These are phyloP conservation scores for Acacia confusa DNA, from an alignment of 306 rosid genomes.

Conservation along the genomic window DNA sequence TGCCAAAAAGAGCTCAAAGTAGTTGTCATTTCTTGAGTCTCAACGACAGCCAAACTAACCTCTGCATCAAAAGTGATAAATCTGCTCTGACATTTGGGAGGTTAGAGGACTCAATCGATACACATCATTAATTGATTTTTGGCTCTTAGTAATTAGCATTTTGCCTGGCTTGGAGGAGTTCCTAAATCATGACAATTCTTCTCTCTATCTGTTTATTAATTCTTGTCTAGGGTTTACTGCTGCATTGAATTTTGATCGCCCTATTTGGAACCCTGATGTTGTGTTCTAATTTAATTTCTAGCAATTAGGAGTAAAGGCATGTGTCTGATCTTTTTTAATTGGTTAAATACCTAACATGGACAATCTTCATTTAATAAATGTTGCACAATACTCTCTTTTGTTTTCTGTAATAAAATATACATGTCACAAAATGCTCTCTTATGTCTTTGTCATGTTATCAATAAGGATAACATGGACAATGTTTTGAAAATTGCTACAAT, in stretches of 20 bases:
- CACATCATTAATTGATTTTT: not conserved
- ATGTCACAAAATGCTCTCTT: too few relatives aligned
- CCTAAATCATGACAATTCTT: not conserved
- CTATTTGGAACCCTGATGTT: not conserved
- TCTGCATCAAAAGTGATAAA: not conserved
- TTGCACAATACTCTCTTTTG: too few relatives aligned
- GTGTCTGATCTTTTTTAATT: not conserved
- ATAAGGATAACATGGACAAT: too few relatives aligned
- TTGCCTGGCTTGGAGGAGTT: not conserved
- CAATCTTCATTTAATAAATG: too few relatives aligned
- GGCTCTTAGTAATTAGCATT: not conserved
- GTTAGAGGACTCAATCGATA: not conserved
- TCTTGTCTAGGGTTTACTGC: not conserved
- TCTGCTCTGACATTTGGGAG: not conserved
- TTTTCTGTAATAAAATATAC: too few relatives aligned
- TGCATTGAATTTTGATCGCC: not conserved
- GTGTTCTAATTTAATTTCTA: not conserved
- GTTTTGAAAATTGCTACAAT: too few relatives aligned
- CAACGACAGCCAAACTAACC: not conserved
- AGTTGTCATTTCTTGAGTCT: not conserved
- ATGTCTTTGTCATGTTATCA: too few relatives aligned
- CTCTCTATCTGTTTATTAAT: constrained; percentile 3
- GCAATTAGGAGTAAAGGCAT: not conserved
- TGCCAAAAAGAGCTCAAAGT: not conserved
- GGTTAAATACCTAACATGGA: not conserved